Base-by-base conservation (phyloP, 331 rosid genomes). In the Arachis monticola region DNA sequence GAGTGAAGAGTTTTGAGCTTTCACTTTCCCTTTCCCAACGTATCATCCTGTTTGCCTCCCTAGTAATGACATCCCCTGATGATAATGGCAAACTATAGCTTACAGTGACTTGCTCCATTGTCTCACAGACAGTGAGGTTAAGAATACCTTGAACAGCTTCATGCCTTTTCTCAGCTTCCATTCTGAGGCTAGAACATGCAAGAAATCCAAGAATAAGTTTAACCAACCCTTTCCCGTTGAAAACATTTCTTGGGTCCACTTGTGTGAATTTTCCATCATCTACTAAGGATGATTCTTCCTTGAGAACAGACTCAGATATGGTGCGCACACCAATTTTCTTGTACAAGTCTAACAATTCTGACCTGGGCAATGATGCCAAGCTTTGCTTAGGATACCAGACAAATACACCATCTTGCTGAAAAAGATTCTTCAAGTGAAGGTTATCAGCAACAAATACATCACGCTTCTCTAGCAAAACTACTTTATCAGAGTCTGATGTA, bases 391-490 rank as follows among this genome's bases (percentile, higher is more conserved):
- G 90, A 70, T 80, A 87, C 92, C 92, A 89, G 7, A 87, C 88
- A 80, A 87, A 87, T 10, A 90, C 17, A 8, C 81, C 64, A 9
- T 38, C 69, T 38, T 60, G 44, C 45, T 84, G 83, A 14, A 84
- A 90, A 45, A 90, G 85, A 74, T 80, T 84, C 84, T 84, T 82
- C 60, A 90, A 55, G 30, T 58, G 83, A 76, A 89, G 89, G 73
- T 85, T 87, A 75, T 89, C 94, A 8, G 84, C 82, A 3, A 87
- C 88, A 80, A 87, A 87, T 10, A 89, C 81, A 63, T 90, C 84
- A 0, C 8, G 17, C 79, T 80, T 87, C 80, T 80, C 64, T 6
- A 64, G 10, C 74, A 89, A 40, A 5, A 47, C 6, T 60, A 89
- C 55, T 35, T 50, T 79, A 59, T 67, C 75, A 4, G 85, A 72